Conservation (phyloP, 2,329 filamentous ascomycete species). For the Aciculosporium take region DNA sequence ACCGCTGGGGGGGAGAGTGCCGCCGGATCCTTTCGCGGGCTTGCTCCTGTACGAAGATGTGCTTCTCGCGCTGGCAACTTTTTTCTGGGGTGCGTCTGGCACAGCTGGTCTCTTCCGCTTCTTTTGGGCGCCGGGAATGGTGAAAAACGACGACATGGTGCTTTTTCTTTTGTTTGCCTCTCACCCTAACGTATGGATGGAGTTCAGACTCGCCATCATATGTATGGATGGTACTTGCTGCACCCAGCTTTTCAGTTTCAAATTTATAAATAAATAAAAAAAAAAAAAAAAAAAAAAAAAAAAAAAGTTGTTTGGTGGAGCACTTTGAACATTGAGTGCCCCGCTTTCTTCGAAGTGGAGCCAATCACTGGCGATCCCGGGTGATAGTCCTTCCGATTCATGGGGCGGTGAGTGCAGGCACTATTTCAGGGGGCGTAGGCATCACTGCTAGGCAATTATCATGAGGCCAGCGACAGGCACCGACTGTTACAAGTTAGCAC, state of each 20-base stretch:
- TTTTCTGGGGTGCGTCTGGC: slow-evolving; percentile 44
- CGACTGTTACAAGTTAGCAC: too few species aligned
- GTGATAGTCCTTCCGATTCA: slow-evolving; percentile 18
- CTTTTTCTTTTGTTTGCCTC: slow-evolving; percentile 4
- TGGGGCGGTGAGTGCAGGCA: slow-evolving; percentile 21
- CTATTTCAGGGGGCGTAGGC: slow-evolving; percentile 11
- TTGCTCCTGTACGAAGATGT: slow-evolving; percentile 19
- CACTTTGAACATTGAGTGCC: slow-evolving; percentile 13
- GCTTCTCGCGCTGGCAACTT: slow-evolving; percentile 33
- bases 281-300: slow-evolving; percentile 21
- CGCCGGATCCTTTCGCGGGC: slow-evolving; percentile 9
- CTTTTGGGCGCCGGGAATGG: slow-evolving; percentile 68
- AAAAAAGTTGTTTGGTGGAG: slow-evolving; percentile 25
- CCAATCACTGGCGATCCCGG: slow-evolving; percentile 14
- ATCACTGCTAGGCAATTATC: too few species aligned
- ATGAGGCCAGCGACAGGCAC: too few species aligned
- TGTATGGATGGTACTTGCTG: neutral
- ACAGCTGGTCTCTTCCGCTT: slow-evolving; percentile 67
- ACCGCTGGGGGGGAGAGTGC: slow-evolving; percentile 19
- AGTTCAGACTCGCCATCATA: neutral
- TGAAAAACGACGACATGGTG: slow-evolving; percentile 92
- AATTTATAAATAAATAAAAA: slow-evolving; percentile 7
- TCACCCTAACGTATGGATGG: neutral
- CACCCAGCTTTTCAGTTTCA: neutral
- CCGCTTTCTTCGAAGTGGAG: slow-evolving; percentile 2